Base-by-base conservation (phyloP, 371 early-diverging fungal genomes). In the Mortierella polycephala region DNA sequence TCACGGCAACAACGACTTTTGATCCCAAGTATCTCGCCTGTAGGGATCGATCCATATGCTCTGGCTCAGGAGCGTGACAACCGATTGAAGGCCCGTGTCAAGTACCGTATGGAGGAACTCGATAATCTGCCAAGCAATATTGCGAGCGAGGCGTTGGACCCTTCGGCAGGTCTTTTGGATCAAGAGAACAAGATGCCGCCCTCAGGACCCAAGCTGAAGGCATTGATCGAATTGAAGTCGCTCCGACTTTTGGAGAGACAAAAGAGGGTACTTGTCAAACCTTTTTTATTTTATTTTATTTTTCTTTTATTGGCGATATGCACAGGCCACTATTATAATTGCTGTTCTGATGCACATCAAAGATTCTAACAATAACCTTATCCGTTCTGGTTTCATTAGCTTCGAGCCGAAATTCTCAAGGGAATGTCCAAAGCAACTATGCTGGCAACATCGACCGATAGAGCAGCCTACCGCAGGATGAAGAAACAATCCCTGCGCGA, bases 401-500 rank as follows among this genome's bases (percentile, higher is more conserved):
- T 99, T 53, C 91, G 99, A 16, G 87, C 91, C 30, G 94, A 95
- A 56, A 83, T 99, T 45, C 77, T 93, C 45, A 82, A 87, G 54
- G 89, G 91, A 42, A 84, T 92, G 82, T 83, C 83, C 7, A 85
- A 85, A 30, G 84, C 88, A 2, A 92, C 96, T 13, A 91, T 92
- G 50, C 81, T 97, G 46, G 88, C 90, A 2, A 94, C 97, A 6
- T 89, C 93, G 0, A 84, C 91, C 1, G 95, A 98, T 81, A 86
- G 96, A 46, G 67, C 89, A 2, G 85, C 90, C 5, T 96, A 91
- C 76, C 90, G 95, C 45, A 88, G 96, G 18, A 86, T 93, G 87
- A 96, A 97, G 89, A 96, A 94, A 73, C 95, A 93, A 71, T 90
- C 95, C 0, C 77, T 95, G 56, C 90, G 96, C 23, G 98, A 98